phyloP scores from a whole-genome alignment of 257 asterid genomes.

The Cinchona pubescens region DNA sequence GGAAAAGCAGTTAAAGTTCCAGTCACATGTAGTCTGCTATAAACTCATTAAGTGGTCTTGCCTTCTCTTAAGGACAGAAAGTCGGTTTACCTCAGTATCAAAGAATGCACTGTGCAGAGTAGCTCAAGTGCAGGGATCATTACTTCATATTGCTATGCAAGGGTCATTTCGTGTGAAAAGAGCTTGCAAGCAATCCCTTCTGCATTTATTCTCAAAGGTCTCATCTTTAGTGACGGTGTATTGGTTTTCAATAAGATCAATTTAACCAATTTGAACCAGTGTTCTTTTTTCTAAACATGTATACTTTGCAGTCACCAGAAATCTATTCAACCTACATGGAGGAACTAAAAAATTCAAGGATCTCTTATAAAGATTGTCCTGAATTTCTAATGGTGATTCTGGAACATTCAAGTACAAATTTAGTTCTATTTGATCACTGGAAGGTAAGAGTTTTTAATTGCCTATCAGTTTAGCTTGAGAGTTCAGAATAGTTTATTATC shows the following conservation, averaged over 20 bases:
- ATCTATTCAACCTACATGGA: conserved; percentile 62
- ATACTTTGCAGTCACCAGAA: conserved; percentile 64
- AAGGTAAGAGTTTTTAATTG: conserved; percentile 46
- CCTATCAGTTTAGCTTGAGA: neutral
- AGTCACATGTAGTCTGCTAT: conserved; percentile 55
- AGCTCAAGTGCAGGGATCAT: conserved; percentile 74
- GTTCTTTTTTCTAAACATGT: conserved; percentile 13
- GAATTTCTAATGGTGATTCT: conserved; percentile 61
- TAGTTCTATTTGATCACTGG: conserved; percentile 54
- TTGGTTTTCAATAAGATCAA: conserved; percentile 15
- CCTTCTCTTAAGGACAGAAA: conserved; percentile 60
- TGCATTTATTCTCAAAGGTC: conserved; percentile 74
- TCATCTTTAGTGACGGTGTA: conserved; percentile 13
- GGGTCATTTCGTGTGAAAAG: conserved; percentile 67
- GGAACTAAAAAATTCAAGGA: conserved; percentile 69
- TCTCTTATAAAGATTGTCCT: conserved; percentile 69
- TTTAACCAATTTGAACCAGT: conserved; percentile 2
- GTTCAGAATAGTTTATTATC: conserved; percentile 1
- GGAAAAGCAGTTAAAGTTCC: conserved; percentile 82
- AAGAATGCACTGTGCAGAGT: conserved; percentile 78
- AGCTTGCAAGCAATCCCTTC: conserved; percentile 57
- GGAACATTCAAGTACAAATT: conserved; percentile 52
- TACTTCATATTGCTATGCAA: conserved; percentile 62
- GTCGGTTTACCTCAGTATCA: conserved; percentile 66
- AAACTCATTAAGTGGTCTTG: conserved; percentile 90